phyloP scores from a whole-genome alignment of 2,329 filamentous ascomycete species.

The Elsinoe necatrix region DNA sequence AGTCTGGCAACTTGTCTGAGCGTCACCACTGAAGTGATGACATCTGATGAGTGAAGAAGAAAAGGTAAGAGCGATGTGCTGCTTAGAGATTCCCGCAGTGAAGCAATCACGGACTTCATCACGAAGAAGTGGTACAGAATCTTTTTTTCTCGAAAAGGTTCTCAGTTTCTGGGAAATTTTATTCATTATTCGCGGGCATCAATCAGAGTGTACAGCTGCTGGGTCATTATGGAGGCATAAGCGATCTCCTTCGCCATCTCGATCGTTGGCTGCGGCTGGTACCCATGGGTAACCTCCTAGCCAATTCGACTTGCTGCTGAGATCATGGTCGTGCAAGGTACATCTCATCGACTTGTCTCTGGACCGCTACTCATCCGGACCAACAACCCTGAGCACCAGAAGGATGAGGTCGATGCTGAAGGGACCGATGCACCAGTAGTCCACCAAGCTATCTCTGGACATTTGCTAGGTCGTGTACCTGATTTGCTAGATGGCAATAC shows the following conservation, averaged over 20 bases:
- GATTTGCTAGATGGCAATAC: background rate
- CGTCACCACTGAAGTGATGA: background rate
- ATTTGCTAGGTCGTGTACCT: background rate
- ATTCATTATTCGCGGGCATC: too few species aligned
- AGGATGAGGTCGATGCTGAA: background rate
- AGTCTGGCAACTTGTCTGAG: background rate
- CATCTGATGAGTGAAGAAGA: background rate
- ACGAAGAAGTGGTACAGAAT: too few species aligned
- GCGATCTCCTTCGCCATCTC: background rate
- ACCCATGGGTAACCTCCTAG: background rate
- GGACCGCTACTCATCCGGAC: background rate
- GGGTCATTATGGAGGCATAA: too few species aligned
- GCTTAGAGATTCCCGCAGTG: background rate
- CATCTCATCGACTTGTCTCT: background rate
- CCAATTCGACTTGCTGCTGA: background rate
- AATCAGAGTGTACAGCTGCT: too few species aligned
- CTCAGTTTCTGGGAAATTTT: too few species aligned
- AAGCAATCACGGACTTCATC: background rate
- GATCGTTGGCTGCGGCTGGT: background rate
- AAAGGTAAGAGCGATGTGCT: background rate
- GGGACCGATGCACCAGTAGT: background rate
- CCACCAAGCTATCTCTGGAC: background rate
- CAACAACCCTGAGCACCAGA: background rate
- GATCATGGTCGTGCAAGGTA: background rate
- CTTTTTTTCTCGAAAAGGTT: too few species aligned